Conservation (phyloP, 345 rosid species). For the Acer yangbiense region DNA sequence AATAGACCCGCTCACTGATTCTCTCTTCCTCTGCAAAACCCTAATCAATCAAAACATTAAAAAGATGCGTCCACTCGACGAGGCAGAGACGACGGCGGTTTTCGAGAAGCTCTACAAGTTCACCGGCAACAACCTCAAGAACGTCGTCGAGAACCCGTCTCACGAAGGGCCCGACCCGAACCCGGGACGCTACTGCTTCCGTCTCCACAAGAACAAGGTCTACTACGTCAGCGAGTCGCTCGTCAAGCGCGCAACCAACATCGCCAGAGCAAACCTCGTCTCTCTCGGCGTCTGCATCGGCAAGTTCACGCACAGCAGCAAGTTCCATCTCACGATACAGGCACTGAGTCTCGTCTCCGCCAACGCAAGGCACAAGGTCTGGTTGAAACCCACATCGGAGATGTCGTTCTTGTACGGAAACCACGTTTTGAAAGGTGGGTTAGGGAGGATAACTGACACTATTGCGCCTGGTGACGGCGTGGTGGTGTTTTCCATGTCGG, state of each 20-base stretch:
- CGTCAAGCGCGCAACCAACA: constrained; percentile 85
- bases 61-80: constrained; percentile 83
- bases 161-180: constrained; percentile 78
- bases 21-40: background rate
- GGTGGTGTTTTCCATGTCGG: constrained; percentile 86
- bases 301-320: constrained; percentile 77
- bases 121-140: constrained; percentile 88
- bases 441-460: constrained; percentile 85
- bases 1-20: background rate
- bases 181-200: constrained; percentile 86
- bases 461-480: constrained; percentile 82
- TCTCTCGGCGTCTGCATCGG: constrained; percentile 85
- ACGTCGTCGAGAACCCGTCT: constrained; percentile 82
- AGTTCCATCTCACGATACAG: constrained; percentile 71
- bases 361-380: constrained; percentile 84
- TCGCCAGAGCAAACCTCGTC: constrained; percentile 55
- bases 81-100: constrained; percentile 78
- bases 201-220: constrained; percentile 80
- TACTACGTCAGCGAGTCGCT: constrained; percentile 78
- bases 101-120: constrained; percentile 84
- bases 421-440: constrained; percentile 87
- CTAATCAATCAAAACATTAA: background rate
- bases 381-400: constrained; percentile 94
- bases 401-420: constrained; percentile 93
- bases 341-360: constrained; percentile 64